These are phyloP conservation scores for Leccinum ponderosum DNA, from an alignment of 1,284 basidiomycete genomes.

Conservation along the genomic window DNA sequence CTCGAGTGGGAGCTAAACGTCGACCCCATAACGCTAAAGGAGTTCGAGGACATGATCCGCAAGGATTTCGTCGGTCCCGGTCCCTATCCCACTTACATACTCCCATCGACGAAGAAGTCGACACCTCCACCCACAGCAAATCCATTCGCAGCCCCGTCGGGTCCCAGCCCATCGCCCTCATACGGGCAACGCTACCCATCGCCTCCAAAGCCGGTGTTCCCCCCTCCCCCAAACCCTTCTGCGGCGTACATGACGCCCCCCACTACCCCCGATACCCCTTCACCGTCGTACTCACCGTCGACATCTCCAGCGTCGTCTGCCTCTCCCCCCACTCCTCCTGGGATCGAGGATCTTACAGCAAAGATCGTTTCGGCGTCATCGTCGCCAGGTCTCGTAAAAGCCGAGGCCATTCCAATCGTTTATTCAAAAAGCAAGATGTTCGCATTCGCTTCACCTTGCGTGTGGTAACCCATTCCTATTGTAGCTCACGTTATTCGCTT, in stretches of 20 bases:
- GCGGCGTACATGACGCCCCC: constrained; percentile 34
- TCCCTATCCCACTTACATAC: constrained; percentile 59
- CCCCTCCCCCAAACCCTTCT: constrained; percentile 16
- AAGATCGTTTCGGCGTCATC: constrained; percentile 47
- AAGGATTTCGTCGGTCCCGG: constrained; percentile 59
- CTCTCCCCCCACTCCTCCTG: constrained; percentile 53
- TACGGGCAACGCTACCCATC: constrained; percentile 48
- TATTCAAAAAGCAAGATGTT: constrained; percentile 46
- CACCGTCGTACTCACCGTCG: constrained; percentile 47
- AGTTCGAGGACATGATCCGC: constrained; percentile 64
- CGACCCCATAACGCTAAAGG: constrained; percentile 61
- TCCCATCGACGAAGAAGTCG: constrained; percentile 56
- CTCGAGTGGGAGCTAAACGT: constrained; percentile 90
- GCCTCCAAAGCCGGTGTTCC: constrained; percentile 37
- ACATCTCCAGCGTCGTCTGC: constrained; percentile 56
- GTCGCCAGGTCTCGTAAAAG: constrained; percentile 35
- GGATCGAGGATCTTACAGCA: constrained; percentile 45
- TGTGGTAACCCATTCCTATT: constrained; percentile 41
- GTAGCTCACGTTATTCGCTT: constrained; percentile 24
- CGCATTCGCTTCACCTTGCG: constrained; percentile 46
- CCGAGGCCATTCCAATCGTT: constrained; percentile 30
- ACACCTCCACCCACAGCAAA: constrained; percentile 47
- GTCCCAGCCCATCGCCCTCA: constrained; percentile 48
- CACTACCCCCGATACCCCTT: constrained; percentile 48
- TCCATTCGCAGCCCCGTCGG: constrained; percentile 51